Percentiles rank a stretch among this genome's conserved stretches.
phyloP scores from a whole-genome alignment of 73 alveolate species.

The Uronychia setigera region DNA sequence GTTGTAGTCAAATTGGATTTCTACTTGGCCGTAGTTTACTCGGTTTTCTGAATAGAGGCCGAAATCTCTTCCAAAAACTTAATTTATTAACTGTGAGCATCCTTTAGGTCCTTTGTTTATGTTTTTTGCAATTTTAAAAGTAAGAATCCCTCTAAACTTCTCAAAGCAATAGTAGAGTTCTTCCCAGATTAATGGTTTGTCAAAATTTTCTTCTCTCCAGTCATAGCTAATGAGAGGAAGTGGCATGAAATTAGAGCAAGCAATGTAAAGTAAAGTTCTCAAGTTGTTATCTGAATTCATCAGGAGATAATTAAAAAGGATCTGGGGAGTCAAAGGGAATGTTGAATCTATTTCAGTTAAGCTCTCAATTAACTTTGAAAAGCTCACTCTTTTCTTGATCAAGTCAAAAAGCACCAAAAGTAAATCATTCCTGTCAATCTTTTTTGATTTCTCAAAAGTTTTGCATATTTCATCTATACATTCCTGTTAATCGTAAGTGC shows the following conservation, averaged over 20 bases:
- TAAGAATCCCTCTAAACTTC: conserved; percentile 1
- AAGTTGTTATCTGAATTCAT: conserved; percentile 1
- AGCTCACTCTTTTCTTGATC: background rate
- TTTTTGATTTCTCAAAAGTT: no score
- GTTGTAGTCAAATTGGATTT: conserved; percentile 21
- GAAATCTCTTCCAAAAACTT: conserved; percentile 13
- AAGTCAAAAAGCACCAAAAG: background rate
- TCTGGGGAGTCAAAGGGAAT: background rate
- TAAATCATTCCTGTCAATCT: background rate
- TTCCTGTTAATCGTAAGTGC: background rate
- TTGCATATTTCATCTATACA: background rate
- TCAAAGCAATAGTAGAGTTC: conserved; percentile 26
- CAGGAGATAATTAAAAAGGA: background rate
- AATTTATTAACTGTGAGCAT: conserved; percentile 8
- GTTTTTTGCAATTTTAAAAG: conserved; percentile 5
- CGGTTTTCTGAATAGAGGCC: background rate
- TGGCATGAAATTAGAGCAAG: conserved; percentile 20
- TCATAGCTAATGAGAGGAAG: conserved; percentile 12
- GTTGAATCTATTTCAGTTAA: background rate
- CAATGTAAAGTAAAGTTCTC: background rate
- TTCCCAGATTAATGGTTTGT: background rate
- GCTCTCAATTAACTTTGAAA: background rate
- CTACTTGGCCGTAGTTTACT: conserved; percentile 11
- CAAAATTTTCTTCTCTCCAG: background rate
- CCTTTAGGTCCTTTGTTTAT: conserved; percentile 23